These are phyloP conservation scores for Pyricularia sp. DNA, from an alignment of 2,329 filamentous ascomycete species.

Conservation along the genomic window DNA sequence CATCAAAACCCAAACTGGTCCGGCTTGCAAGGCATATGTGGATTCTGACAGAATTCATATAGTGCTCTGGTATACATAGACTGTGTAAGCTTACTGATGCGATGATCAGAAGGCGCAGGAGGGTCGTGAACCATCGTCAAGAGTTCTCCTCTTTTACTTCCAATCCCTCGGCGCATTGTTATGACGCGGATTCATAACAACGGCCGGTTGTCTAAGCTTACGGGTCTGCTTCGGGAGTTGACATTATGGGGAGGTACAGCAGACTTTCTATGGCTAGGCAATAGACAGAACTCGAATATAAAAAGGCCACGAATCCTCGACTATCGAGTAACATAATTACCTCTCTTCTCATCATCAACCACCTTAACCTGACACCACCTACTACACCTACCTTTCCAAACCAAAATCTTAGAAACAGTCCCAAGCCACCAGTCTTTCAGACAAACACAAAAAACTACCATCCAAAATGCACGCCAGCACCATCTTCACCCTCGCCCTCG, in stretches of 20 bases:
- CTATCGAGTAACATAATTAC: neutral
- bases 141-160: neutral
- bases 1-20: neutral
- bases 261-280: neutral
- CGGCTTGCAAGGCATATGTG: neutral
- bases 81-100: neutral
- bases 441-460: neutral
- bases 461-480: neutral
- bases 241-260: neutral
- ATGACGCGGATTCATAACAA: neutral
- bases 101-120: neutral
- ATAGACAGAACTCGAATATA: neutral
- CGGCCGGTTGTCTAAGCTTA: neutral
- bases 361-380: neutral
- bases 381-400: neutral
- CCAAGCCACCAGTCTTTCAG: neutral
- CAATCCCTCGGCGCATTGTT: neutral
- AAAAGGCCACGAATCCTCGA: neutral
- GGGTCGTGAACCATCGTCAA: too few species aligned
- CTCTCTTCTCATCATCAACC: neutral
- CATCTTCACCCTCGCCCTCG: neutral
- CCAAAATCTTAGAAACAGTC: neutral
- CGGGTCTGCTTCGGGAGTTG: neutral
- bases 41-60: neutral
- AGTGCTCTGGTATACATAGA: neutral